Conservation (phyloP, 768 basidiomycete species). For the Termitomyces sp. region DNA sequence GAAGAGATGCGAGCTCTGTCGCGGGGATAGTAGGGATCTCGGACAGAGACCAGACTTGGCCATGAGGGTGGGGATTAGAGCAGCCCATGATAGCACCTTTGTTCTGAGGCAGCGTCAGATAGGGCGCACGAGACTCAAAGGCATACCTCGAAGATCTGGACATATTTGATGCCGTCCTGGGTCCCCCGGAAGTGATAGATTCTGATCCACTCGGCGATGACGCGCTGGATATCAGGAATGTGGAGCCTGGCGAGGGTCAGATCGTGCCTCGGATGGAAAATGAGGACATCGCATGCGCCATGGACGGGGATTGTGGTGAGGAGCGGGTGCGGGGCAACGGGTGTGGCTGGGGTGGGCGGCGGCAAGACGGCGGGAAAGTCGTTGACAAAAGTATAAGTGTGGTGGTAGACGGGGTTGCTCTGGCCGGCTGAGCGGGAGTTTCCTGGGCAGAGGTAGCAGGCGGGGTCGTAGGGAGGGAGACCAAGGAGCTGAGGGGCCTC, state of each 20-base stretch:
- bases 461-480: slow-evolving; percentile 64
- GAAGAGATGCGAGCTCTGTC: slow-evolving; percentile 60
- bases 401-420: slow-evolving; percentile 63
- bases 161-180: slow-evolving; percentile 70
- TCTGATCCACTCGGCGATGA: slow-evolving; percentile 73
- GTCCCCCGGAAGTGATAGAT: slow-evolving; percentile 60
- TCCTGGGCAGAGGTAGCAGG: slow-evolving; percentile 88
- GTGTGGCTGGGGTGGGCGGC: slow-evolving; percentile 52
- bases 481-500: slow-evolving; percentile 56
- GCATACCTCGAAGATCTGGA: slow-evolving; percentile 87
- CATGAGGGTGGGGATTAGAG: slow-evolving; percentile 92
- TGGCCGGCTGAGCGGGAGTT: slow-evolving; percentile 74
- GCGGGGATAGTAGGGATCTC: slow-evolving; percentile 68
- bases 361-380: slow-evolving; percentile 83
- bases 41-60: slow-evolving; percentile 84
- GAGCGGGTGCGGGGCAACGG: slow-evolving; percentile 56
- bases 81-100: slow-evolving; percentile 96
- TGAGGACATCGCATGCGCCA: slow-evolving; percentile 85
- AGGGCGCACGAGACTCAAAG: background rate
- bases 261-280: slow-evolving; percentile 86
- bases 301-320: slow-evolving; percentile 65
- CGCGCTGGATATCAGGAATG: slow-evolving; percentile 52
- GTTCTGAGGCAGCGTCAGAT: slow-evolving; percentile 52
- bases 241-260: slow-evolving; percentile 73
- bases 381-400: slow-evolving; percentile 73